Evolutionary conservation across 345 rosid genomes (phyloP), one percentile per base, ranked within the genome.

Genomic region (Gossypioides kirkii): DNA sequence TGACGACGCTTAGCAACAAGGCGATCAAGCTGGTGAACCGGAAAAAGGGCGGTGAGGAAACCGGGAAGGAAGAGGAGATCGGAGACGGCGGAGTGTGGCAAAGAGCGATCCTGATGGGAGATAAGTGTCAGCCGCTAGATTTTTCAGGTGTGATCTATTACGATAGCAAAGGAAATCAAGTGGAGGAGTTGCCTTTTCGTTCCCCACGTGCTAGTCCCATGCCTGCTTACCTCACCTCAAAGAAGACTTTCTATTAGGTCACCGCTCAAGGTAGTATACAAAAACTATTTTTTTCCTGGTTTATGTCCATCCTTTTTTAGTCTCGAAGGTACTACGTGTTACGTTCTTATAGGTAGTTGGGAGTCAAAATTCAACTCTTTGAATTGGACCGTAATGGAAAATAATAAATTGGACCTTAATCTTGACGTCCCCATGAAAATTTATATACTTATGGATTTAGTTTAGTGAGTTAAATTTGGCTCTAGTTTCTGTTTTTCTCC

Each of bases 41-140:
- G 56, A 83, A 73, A 47, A 82, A 73, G 77, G 66, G n/a, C 38
- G 71, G 65, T 3, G 56, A 2, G 28, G 64, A 73, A 18, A 62
- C 13, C 23, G 74, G 46, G 0, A 72, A 81, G n/a, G 79, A 61
- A 17, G n/a, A 12, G 28, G 84, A 78, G 28, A 85, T 79, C 71
- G 97, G 89, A 52, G 95, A 92, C 2, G 89, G 91, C 20, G 96
- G 97, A 17, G 86, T 95, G 59, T 95, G 99, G 99, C 98, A 85
- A 70, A 84, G 84, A 82, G 55, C 88, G 75, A 92, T 95, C 71
- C 79, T 95, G 79, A 92, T 95, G 99, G 99, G 99, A 36, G 96
- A 86, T 32, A 90, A 90, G 68, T 95, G 99, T 79, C 90, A 91
- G 82, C 99, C 98, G 80, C 80, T 92, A 84, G 84, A 89, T 80